Base-by-base conservation (phyloP, 495 filamentous ascomycete species). In the Xylaria longipes region DNA sequence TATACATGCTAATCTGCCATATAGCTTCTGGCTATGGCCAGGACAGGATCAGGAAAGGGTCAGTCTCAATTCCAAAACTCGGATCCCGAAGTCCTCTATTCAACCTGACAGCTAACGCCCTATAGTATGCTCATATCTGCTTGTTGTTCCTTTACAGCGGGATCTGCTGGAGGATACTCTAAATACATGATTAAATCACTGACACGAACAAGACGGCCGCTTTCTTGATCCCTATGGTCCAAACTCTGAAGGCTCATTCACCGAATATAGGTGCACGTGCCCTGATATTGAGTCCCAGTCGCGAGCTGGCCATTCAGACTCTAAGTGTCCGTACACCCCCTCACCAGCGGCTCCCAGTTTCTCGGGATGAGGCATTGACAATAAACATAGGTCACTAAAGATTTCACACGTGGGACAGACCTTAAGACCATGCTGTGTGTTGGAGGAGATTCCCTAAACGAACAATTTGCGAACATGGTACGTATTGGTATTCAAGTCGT, bases 201-300 rank as follows among this genome's bases (percentile, higher is more conserved):
- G 45, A 68, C 20, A 5, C 20, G 20, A 48, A 52, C 29, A 61
- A 70, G 52, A 97, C 95, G 1, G 96, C 95, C 2, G 95, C 96
- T 17, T 99, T 99, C 79, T 94, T 99, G 6, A 95, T 99, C 69
- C 96, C 96, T 52, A 96, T 99, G 95, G 92, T 99, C 71, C 92
- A 98, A 84, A 93, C 92, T 65, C 84, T 99, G 72, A 97, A 93
- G 81, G 86, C 88, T n/a, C 96, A 99, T 77, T 97, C 91, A 76
- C 89, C 89, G 12, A 90, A 89, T 77, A 88, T 98, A 71, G 96
- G 96, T 33, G 88, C 94, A 45, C 86, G 96, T 73, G 97, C 89
- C 14, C 82, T 98, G 67, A 90, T 99, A 45, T 75, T 99, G 75
- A 97, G 95, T 33, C 96, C 96, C 1, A 97, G 94, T 25, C 86